phyloP scores from a whole-genome alignment of 352 stramenopile genomes.

The Thalassiosira mediterranea region DNA sequence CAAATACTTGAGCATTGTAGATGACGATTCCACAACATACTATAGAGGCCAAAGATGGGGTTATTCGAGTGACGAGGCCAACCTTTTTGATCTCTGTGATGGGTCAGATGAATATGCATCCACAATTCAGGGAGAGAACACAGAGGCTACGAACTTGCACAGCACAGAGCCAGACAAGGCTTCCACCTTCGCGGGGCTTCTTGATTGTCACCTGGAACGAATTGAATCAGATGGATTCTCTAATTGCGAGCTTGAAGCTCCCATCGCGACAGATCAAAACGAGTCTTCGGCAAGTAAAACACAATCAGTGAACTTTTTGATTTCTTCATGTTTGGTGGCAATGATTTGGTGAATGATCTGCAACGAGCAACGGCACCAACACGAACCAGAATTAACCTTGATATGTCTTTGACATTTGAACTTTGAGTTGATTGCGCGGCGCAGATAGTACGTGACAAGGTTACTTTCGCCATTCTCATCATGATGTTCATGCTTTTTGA shows the following conservation, averaged over 20 bases:
- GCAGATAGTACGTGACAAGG: too few species aligned
- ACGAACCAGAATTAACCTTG: too few species aligned
- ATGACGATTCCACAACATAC: constrained; percentile 14
- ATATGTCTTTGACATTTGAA: too few species aligned
- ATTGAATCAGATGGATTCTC: background rate
- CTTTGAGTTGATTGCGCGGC: too few species aligned
- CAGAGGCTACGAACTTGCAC: constrained; percentile 7
- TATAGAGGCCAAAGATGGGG: background rate
- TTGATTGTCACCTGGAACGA: constrained; percentile 9
- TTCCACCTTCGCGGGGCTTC: background rate
- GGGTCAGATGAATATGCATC: constrained; percentile 14
- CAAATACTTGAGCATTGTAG: constrained; percentile 24
- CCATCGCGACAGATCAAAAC: too few species aligned
- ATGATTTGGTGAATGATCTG: too few species aligned
- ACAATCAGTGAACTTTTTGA: too few species aligned
- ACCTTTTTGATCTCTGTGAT: constrained; percentile 27
- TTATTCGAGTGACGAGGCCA: constrained; percentile 1
- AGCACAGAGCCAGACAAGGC: background rate
- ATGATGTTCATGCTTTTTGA: too few species aligned
- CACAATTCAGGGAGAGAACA: background rate
- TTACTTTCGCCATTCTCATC: too few species aligned
- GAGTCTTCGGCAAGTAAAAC: too few species aligned
- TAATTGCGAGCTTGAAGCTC: background rate
- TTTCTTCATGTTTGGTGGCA: too few species aligned
- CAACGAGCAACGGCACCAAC: too few species aligned